Conservation (phyloP, 106 monocot genomes). For the Dendrobium nobile region DNA sequence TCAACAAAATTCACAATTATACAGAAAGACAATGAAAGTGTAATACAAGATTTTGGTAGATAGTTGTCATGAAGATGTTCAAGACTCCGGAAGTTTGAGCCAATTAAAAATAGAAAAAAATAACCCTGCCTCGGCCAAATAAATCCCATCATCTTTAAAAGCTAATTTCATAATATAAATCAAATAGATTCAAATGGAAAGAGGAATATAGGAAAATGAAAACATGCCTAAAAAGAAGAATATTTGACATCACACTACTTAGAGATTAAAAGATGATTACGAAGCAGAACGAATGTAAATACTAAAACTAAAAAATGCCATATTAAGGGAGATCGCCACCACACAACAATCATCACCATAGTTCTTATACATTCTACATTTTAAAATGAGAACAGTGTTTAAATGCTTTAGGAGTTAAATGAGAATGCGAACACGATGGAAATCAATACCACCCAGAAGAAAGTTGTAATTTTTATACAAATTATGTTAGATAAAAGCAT, state of each 20-base stretch:
- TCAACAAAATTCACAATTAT: slow-evolving; percentile 6
- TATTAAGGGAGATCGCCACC: not conserved
- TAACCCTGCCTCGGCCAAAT: not conserved
- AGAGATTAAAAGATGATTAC: not conserved
- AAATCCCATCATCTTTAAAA: not conserved
- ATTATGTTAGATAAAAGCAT: no score
- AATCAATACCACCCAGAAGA: not conserved
- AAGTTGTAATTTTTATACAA: no score
- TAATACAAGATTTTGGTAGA: not conserved
- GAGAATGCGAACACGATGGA: not conserved
- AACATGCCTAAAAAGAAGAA: not conserved
- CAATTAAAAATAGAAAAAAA: not conserved
- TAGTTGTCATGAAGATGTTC: not conserved
- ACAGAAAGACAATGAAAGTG: not conserved
- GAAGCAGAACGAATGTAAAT: not conserved
- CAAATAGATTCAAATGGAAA: not conserved
- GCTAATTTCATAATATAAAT: not conserved
- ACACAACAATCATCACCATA: not conserved
- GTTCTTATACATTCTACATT: not conserved
- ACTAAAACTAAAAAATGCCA: not conserved
- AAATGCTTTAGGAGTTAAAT: not conserved
- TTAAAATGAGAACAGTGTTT: not conserved
- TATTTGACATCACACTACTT: not conserved
- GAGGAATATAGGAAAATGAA: not conserved
- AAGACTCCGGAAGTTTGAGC: not conserved